Percentiles rank a stretch among this genome's conserved stretches.
Conservation (phyloP, 83 land plant genomes). For the Diphasiastrum complanatum region DNA sequence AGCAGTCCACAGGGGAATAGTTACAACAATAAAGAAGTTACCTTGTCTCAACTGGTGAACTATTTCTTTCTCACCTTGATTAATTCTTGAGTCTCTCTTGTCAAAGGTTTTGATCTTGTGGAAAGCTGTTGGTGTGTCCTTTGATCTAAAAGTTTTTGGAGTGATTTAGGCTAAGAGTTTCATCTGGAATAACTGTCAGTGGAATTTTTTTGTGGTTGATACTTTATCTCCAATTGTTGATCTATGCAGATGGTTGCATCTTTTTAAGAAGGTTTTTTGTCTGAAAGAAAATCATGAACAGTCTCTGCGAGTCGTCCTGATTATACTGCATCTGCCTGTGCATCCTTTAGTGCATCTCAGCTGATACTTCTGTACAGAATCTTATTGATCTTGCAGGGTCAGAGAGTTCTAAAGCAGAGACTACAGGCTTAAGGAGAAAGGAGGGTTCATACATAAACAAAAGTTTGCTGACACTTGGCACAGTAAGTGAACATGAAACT, state of each 20-base stretch:
- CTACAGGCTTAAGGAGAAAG: conserved; percentile 43
- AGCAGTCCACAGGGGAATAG: conserved; percentile 41
- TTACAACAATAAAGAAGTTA: conserved; percentile 35
- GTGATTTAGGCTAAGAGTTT: too few species aligned
- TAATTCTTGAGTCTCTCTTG: background rate
- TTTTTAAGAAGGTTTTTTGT: too few species aligned
- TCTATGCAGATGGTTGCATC: too few species aligned
- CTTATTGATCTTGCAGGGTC: conserved; percentile 51
- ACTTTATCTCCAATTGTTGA: too few species aligned
- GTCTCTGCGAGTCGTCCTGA: background rate
- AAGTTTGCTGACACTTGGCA: conserved; percentile 48
- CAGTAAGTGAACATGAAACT: conserved; percentile 34
- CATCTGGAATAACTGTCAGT: too few species aligned
- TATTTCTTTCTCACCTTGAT: background rate
- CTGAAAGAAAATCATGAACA: too few species aligned
- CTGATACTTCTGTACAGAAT: conserved; percentile 31
- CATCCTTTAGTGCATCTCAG: background rate
- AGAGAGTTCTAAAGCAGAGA: conserved; percentile 50
- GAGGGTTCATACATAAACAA: conserved; percentile 51
- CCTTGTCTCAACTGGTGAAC: conserved; percentile 43
- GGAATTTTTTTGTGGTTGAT: too few species aligned
- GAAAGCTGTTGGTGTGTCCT: too few species aligned
- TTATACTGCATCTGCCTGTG: background rate
- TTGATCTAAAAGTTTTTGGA: too few species aligned
- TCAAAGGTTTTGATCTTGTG: background rate